Evolutionary conservation across 805 yeast species (phyloP).

Genomic region (Wickerhamiella allomyrinae): DNA sequence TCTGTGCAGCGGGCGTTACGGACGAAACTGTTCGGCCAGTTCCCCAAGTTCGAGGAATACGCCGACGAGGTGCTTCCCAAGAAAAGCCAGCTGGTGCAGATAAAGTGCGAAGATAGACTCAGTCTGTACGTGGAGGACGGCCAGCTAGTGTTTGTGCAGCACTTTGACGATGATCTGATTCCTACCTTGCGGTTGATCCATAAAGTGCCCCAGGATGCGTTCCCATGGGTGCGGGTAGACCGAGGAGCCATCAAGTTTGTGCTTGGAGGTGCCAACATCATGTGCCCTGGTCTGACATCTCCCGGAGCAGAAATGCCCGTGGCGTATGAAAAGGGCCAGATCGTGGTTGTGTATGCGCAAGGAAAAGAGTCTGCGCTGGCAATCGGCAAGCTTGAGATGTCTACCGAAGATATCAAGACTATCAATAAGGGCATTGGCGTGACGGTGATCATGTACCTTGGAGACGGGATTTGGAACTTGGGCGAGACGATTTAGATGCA

Average conservation of each 20-base stretch:
- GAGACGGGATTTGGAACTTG: constrained; percentile 53
- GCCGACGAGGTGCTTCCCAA: constrained; percentile 80
- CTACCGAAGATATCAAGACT: constrained; percentile 73
- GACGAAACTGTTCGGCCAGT: constrained; percentile 55
- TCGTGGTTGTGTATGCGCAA: constrained; percentile 78
- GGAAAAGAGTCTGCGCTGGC: constrained; percentile 88
- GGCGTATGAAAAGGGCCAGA: constrained; percentile 47
- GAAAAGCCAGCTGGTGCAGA: constrained; percentile 62
- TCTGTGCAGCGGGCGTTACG: constrained; percentile 88
- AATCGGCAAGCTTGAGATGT: constrained; percentile 74
- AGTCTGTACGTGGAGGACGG: constrained; percentile 61
- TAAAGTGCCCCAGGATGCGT: constrained; percentile 45
- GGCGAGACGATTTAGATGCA: constrained; percentile 1
- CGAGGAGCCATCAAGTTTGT: constrained; percentile 94
- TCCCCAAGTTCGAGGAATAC: constrained; percentile 56
- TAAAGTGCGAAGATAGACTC: constrained; percentile 83
- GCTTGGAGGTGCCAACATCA: constrained; percentile 87
- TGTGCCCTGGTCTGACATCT: constrained; percentile 89
- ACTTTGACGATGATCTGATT: constrained; percentile 60
- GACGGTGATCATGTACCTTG: constrained; percentile 67
- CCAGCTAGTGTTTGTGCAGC: constrained; percentile 65
- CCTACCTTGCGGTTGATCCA: constrained; percentile 45
- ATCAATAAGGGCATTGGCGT: constrained; percentile 82
- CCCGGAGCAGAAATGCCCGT: constrained; percentile 75
- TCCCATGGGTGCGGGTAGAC: constrained; percentile 81